Evolutionary conservation across 2,329 filamentous ascomycete genomes (phyloP), one percentile per base, ranked within the genome.

Genomic region (Fonsecaea pugnacius): DNA sequence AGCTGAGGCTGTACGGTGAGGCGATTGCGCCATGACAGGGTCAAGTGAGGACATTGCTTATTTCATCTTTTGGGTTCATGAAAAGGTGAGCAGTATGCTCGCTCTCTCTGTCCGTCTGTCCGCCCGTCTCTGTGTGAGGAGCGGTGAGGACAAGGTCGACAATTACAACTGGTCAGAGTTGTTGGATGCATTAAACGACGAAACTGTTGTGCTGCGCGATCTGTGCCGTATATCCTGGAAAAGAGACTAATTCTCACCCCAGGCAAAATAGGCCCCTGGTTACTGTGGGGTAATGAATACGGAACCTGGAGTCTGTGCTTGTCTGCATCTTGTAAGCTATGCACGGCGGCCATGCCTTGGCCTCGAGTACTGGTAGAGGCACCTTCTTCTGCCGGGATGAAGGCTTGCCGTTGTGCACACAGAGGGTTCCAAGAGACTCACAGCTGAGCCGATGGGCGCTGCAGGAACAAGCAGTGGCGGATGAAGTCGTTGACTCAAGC

Each of bases 11-110:
- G 21, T 8, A 21, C 32, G 57, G 21, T 66, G 52, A n/a, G 64
- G 63, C n/a, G 67, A 67, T 69, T 67, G 67, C 67, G 67, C 65
- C 67, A 69, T 69, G 32, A 55, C 58, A 33, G 56, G 63, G 58
- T 50, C 60, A 38, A 53, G 54, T 67, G 66, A 67, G 59, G 60
- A 63, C 52, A 52, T 55, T 40, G 33, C 57, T 48, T 58, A 53
- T 50, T 48, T 53, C 46, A 48, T 57, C 40, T 40, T 40, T 18
- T 30, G 27, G 46, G 21, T 57, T 24, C 9, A 24, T 16, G 24
- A 57, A 30, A 43, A 52, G 16, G 7, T 46, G 14, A 24, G 21
- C 8, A 48, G 10, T 24, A 27, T 24, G 43, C 21, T 48, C 43
- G 24, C 21, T 27, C 43, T 48, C 1, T 24, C 43, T 48, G 18